Percentiles rank a stretch among this genome's conserved stretches.
Evolutionary conservation across 768 basidiomycete species (phyloP).

Genomic region (Termitomyces titanicus): DNA sequence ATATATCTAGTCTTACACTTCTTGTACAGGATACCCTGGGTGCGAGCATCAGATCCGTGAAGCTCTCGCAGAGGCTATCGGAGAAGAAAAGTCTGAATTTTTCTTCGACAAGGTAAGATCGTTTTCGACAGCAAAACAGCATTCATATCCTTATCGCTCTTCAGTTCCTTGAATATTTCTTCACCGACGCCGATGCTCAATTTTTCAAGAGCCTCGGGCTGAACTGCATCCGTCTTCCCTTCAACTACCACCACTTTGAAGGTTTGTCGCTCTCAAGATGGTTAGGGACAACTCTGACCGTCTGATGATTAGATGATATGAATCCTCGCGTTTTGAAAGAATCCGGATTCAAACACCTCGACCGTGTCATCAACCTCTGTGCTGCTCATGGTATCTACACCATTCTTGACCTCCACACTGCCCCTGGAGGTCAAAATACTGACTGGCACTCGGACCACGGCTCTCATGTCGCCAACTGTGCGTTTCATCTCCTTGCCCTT

Average conservation of each 20-base stretch:
- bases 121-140: not conserved
- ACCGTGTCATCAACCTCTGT: constrained; percentile 74
- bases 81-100: constrained; percentile 62
- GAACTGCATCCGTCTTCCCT: constrained; percentile 74
- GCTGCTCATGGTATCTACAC: constrained; percentile 76
- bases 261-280: constrained; percentile 21
- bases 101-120: constrained; percentile 76
- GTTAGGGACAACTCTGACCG: not conserved
- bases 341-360: constrained; percentile 77
- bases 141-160: not conserved
- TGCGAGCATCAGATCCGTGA: constrained; percentile 78
- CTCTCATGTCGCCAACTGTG: constrained; percentile 60
- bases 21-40: constrained; percentile 61
- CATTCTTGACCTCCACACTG: constrained; percentile 78
- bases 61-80: constrained; percentile 62
- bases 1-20: not conserved
- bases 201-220: constrained; percentile 78
- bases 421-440: constrained; percentile 69
- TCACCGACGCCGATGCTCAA: constrained; percentile 67
- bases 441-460: constrained; percentile 82
- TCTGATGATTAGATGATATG: constrained; percentile 52
- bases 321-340: constrained; percentile 75
- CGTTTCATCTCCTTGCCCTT: constrained; percentile 6
- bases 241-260: constrained; percentile 77
- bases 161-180: constrained; percentile 83